phyloP scores from a whole-genome alignment of 257 asterid species.

The Ilex asprella region DNA sequence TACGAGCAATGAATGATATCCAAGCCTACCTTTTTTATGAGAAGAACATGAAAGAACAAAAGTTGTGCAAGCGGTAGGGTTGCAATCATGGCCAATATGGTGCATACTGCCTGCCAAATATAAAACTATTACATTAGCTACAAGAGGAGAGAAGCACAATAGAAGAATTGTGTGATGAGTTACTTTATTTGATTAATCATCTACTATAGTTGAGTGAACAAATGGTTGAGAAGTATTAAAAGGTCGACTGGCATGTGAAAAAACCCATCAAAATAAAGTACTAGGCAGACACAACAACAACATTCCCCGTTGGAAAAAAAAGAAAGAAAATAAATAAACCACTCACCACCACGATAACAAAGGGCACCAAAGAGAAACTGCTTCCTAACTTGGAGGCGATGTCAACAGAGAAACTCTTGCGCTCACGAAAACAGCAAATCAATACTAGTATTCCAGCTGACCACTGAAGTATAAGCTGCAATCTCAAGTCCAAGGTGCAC shows the following conservation, averaged over 20 bases:
- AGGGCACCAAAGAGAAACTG: slow-evolving; percentile 91
- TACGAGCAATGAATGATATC: too few relatives aligned
- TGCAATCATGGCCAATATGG: slow-evolving; percentile 96
- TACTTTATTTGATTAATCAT: not conserved
- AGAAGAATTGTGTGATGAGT: not conserved
- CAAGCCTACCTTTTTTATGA: slow-evolving; percentile 69
- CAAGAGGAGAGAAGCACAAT: not conserved
- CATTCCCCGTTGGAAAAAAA: not conserved
- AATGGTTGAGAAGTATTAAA: not conserved
- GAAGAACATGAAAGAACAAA: slow-evolving; percentile 97
- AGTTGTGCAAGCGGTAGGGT: slow-evolving; percentile 92
- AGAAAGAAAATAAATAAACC: not conserved
- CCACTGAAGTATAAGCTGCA: slow-evolving; percentile 99
- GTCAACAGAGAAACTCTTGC: slow-evolving; percentile 52
- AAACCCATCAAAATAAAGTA: not conserved
- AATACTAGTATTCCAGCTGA: slow-evolving; percentile 82
- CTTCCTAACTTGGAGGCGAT: slow-evolving; percentile 87
- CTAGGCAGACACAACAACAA: not conserved
- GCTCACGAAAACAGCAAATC: slow-evolving; percentile 78
- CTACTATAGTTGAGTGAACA: not conserved
- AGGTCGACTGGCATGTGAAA: too few relatives aligned
- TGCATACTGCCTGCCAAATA: slow-evolving; percentile 69
- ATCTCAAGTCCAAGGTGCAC: slow-evolving; percentile 59
- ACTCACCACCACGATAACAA: slow-evolving; percentile 89
- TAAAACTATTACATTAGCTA: not conserved